phyloP scores from a whole-genome alignment of 2,329 filamentous ascomycete species.

The Cytospora paraplurivora region DNA sequence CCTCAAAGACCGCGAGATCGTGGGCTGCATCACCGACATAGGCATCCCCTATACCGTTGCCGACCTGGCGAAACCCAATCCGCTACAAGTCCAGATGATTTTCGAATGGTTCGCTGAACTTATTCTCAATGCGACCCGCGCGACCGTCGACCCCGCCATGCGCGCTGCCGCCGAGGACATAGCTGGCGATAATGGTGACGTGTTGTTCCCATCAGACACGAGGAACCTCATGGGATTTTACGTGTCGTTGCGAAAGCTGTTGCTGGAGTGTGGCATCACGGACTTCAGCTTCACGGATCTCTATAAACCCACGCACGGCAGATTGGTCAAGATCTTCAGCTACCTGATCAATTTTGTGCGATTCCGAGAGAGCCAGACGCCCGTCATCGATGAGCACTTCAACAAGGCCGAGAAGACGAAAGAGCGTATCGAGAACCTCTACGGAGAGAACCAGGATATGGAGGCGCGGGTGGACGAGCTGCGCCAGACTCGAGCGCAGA shows the following conservation, averaged over 20 bases:
- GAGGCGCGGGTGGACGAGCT: slow-evolving; percentile 79
- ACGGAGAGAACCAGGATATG: slow-evolving; percentile 84
- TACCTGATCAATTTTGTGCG: slow-evolving; percentile 99
- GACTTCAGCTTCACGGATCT: slow-evolving; percentile 94
- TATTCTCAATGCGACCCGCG: slow-evolving; percentile 88
- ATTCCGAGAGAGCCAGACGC: slow-evolving; percentile 90
- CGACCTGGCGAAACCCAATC: slow-evolving; percentile 91
- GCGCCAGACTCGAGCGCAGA: slow-evolving; percentile 74
- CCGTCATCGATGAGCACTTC: slow-evolving; percentile 88
- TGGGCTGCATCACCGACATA: slow-evolving; percentile 95
- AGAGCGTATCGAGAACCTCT: slow-evolving; percentile 81
- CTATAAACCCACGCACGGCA: slow-evolving; percentile 85
- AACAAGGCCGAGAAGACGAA: slow-evolving; percentile 88
- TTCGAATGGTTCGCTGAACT: slow-evolving; percentile 98
- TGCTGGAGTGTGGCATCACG: slow-evolving; percentile 85
- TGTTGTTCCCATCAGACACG: slow-evolving; percentile 78
- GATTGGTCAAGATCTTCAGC: slow-evolving; percentile 92
- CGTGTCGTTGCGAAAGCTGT: slow-evolving; percentile 74
- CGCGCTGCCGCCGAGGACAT: slow-evolving; percentile 86
- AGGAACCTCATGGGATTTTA: slow-evolving; percentile 97
- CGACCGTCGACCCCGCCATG: slow-evolving; percentile 94
- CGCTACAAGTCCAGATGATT: slow-evolving; percentile 92
- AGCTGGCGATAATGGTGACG: slow-evolving; percentile 80
- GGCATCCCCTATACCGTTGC: slow-evolving; percentile 84
- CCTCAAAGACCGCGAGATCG: slow-evolving; percentile 76